Base-by-base conservation (phyloP, 176 grass and related monocot genomes). In the Miscanthus lutarioriparius region DNA sequence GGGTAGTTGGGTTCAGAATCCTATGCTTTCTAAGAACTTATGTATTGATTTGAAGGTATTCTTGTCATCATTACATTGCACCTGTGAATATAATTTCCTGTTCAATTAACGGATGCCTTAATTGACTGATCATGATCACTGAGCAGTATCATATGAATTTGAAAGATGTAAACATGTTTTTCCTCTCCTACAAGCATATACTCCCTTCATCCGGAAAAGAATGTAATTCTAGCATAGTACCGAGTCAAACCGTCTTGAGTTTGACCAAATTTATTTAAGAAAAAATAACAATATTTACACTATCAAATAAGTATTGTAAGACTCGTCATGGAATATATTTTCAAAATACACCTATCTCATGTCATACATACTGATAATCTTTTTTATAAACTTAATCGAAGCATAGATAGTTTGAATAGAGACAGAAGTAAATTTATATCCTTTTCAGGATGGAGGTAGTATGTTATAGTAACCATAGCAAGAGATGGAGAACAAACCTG, bases 401-500 rank as follows among this genome's bases (percentile, higher is more conserved):
- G n/a, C 5, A 12, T 61, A 25, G 58, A 61, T 25, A 25, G n/a
- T 12, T 61, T 25, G 58, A 61, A 25, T 25, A 25, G 58, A 61
- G n/a, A 61, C n/a, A 61, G 9, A 61, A 61, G n/a, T 61, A 61
- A 61, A 11, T 61, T 61, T 11, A 25, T 23, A 61, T 61, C 58
- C 7, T 61, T 25, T 23, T 25, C 2, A 2, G 16, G 16, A 61
- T 12, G 10, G 7, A 61, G 22, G n/a, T 10, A 61, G n/a, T 1
- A 64, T 37, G 5, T 65, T 56, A 77, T 17, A 67, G 58, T 80
- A 92, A 79, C 23, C 11, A 71, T 10, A 59, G 8, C 19, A 70
- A 83, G 68, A 30, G 40, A 88, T 67, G 67, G 10, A 64, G 35
- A 36, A 67, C 19, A 80, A 74, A 97, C 95, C 92, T 97, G 95